Evolutionary conservation across 169 alveolate species (phyloP), one percentile per base, ranked within the genome.

Genomic region (Plasmodium gallinaceum): DNA sequence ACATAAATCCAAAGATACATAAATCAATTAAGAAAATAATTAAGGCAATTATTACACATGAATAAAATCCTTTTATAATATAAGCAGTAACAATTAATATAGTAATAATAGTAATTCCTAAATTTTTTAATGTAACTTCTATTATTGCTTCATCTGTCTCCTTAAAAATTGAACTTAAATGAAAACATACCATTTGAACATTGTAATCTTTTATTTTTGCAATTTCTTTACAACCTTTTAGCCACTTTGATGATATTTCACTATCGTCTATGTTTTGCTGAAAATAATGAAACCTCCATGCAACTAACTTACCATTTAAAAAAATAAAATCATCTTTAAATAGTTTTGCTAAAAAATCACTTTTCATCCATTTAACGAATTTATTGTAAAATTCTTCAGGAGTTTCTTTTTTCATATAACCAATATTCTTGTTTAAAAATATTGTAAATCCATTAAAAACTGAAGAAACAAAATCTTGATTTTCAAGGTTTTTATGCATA

Each of bases 1-100:
- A 91, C 97, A 95, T 95, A 85, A 93, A 93, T 20, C 97, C 97
- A 74, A 95, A 90, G 9, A 95, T 90, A 22, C 94, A 91, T 45
- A 94, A 89, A 54, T 95, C 96, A 66, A 95, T 93, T 57, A 92
- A 88, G 45, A 93, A 80, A 43, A 95, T 89, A 20, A 91, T 89
- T 22, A 62, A 46, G 22, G 94, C 93, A 5, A 94, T 96, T 60
- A 95, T 73, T 37, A 92, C 42, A 54, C 94, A 94, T 14, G 95
- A 92, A 51, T 92, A 74, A 42, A 92, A 71, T 12, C 95, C 92
- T 48, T 94, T 93, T 76, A 95, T 74, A 69, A 95, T 66, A 14
- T 93, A 91, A 16, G 94, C 87, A 5, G 96, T 93, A 32, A 93
- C 96, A 92, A 92, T 83, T 16, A 37, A 43, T 22, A 78, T 73